phyloP scores from a whole-genome alignment of 257 asterid genomes.

The Lavandula angustifolia region DNA sequence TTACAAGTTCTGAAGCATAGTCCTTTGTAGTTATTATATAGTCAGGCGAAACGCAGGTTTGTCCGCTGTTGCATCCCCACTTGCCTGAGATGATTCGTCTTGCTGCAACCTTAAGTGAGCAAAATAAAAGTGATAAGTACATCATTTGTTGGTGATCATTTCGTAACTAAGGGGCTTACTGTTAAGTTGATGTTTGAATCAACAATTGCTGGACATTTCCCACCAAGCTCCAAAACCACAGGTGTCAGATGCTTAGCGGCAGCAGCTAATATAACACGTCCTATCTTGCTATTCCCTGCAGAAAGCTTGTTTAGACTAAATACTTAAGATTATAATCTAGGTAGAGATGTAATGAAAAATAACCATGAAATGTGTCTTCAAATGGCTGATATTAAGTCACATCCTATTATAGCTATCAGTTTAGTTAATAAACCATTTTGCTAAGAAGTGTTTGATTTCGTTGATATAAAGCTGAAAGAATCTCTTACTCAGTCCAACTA shows the following conservation, averaged over 20 bases:
- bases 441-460: constrained; percentile 11
- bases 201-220: constrained; percentile 77
- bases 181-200: constrained; percentile 63
- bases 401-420: neutral
- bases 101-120: constrained; percentile 59
- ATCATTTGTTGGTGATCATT: too few relatives aligned
- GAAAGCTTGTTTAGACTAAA: neutral
- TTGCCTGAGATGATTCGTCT: constrained; percentile 83
- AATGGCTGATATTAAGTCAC: neutral
- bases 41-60: constrained; percentile 89
- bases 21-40: constrained; percentile 70
- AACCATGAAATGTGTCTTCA: neutral
- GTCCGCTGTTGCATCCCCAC: constrained; percentile 95
- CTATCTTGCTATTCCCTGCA: constrained; percentile 75
- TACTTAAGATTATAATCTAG: neutral
- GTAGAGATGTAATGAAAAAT: neutral
- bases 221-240: constrained; percentile 87
- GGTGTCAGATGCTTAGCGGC: constrained; percentile 95
- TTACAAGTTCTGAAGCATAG: constrained; percentile 66
- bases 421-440: neutral
- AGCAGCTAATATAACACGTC: constrained; percentile 75
- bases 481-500: neutral
- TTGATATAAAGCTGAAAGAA: constrained; percentile 14
- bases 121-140: constrained; percentile 6
- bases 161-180: constrained; percentile 40